Evolutionary conservation across 768 basidiomycete species (phyloP), one percentile per base, ranked within the genome.

Genomic region (Botryobasidium botryosum): DNA sequence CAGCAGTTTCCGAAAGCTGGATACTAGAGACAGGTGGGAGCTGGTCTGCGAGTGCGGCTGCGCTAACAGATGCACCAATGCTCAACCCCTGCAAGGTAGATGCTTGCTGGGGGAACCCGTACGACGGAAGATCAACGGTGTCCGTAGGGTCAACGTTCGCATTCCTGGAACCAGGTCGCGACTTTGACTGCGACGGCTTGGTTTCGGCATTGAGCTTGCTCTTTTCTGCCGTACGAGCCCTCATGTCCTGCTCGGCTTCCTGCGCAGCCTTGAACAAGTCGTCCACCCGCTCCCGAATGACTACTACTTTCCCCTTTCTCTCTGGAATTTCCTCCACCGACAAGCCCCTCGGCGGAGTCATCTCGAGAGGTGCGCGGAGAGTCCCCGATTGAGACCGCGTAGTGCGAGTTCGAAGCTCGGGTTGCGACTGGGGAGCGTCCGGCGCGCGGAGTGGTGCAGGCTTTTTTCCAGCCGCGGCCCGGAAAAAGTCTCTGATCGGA

Each of bases 141-240:
- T 86, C 85, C 21, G 84, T 87, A 8, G 84, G 84, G 60, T 87
- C 84, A 52, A 49, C 39, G 18, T 86, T 75, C 44, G 80, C 67
- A 53, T 75, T 36, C 24, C 48, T 42, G 28, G 33, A 31, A n/a
- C n/a, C n/a, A n/a, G n/a, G n/a, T n/a, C n/a, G n/a, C n/a, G n/a
- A n/a, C n/a, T n/a, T n/a, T n/a, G n/a, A n/a, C n/a, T n/a, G n/a
- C n/a, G n/a, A n/a, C n/a, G n/a, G n/a, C n/a, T n/a, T n/a, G n/a
- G n/a, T n/a, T n/a, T n/a, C n/a, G n/a, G n/a, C n/a, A n/a, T n/a
- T n/a, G n/a, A n/a, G n/a, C n/a, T n/a, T n/a, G n/a, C n/a, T n/a
- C n/a, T n/a, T n/a, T n/a, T n/a, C n/a, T n/a, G n/a, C n/a, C n/a
- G n/a, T n/a, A n/a, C 25, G 24, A 13, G 8, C 23, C 24, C 13